A percentile compares a stretch with the other conserved stretches of the same genome.
Conservation (phyloP, 176 grass and related monocot genomes). For the Thalia dealbata region DNA sequence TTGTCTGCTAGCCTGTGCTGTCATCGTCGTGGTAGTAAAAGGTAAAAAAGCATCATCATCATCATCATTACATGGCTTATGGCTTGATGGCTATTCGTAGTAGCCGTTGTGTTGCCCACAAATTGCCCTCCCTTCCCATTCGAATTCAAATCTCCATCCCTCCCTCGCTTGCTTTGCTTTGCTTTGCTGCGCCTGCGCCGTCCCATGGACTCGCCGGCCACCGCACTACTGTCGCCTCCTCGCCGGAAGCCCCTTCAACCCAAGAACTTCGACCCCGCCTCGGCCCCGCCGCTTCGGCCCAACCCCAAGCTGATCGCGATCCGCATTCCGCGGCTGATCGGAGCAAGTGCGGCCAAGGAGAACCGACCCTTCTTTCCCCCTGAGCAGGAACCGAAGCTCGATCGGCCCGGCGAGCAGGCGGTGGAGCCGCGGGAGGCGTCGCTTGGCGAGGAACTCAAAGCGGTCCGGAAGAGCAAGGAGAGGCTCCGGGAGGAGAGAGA, state of each 20-base stretch:
- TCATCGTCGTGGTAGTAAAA: no score
- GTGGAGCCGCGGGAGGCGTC: neutral
- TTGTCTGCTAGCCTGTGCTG: no score
- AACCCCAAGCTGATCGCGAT: neutral
- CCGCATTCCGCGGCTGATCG: neutral
- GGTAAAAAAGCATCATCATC: no score
- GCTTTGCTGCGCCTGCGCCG: no score
- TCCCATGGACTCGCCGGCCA: neutral
- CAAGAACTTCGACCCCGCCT: neutral
- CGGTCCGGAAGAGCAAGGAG: conserved; percentile 6
- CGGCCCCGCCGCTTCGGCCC: neutral
- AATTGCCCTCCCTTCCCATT: conserved; percentile 5
- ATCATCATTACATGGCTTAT: no score
- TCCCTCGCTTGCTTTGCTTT: no score
- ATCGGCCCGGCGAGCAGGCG: neutral
- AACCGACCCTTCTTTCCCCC: neutral
- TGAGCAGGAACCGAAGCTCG: neutral
- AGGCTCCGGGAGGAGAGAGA: conserved; percentile 2
- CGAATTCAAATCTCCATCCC: conserved; percentile 10
- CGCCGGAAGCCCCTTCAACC: neutral
- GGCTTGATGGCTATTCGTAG: neutral
- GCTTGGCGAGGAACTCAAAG: conserved; percentile 6
- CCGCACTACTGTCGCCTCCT: neutral
- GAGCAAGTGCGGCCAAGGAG: neutral
- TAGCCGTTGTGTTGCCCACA: no score